These are phyloP conservation scores for Salix udensis DNA, from an alignment of 345 rosid species.

Conservation along the genomic window DNA sequence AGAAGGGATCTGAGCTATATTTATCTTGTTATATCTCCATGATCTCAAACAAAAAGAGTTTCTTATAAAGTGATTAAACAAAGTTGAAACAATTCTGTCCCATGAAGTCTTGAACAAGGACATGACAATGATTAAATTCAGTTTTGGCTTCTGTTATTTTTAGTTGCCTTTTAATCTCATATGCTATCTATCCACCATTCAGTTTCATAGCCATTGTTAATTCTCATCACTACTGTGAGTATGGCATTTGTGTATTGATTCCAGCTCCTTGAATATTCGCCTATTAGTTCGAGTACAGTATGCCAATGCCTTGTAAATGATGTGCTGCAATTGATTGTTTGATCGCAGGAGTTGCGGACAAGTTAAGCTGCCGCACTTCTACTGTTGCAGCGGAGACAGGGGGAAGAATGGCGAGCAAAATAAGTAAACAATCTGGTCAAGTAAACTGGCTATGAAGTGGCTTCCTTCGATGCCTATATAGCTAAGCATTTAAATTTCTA, in stretches of 20 bases:
- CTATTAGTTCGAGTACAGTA: background rate
- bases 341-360: constrained; percentile 74
- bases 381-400: constrained; percentile 88
- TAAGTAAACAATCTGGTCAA: background rate
- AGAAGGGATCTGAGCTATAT: no score
- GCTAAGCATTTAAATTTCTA: constrained; percentile 1
- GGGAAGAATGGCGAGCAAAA: constrained; percentile 18
- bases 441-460: background rate
- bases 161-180: background rate
- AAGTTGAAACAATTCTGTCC: no score
- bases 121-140: background rate
- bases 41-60: no score
- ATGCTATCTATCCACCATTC: background rate
- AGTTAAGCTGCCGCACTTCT: constrained; percentile 89
- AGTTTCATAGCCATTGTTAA: background rate
- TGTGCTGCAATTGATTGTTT: background rate
- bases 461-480: background rate
- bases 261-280: background rate
- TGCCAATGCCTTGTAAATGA: background rate
- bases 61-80: no score
- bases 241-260: background rate
- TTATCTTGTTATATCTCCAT: no score
- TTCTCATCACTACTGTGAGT: background rate
- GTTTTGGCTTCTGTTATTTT: background rate
- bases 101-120: background rate